Base-by-base conservation (phyloP, 2,329 filamentous ascomycete genomes). In the Dactylellina leptospora region DNA sequence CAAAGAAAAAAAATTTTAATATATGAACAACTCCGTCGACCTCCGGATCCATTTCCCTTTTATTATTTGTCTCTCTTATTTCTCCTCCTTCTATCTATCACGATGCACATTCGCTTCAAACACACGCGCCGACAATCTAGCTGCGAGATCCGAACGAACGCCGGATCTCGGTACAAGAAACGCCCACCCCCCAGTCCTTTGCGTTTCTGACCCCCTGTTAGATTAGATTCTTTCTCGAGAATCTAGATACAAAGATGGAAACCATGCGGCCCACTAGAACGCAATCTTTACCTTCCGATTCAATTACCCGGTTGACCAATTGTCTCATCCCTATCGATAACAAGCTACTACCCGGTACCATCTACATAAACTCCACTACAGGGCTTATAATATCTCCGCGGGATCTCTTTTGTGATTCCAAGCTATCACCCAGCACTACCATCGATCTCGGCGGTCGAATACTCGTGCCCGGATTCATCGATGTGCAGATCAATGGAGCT, bases 401-500 rank as follows among this genome's bases (percentile, higher is more conserved):
- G 77, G 82, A 84, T 36, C 82, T 83, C 33, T 89, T 89, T 78
- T 93, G 90, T 78, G 87, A 88, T 76, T 84, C 90, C 56, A 83
- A 87, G 47, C 82, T 85, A 59, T 82, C 88, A 1, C 91, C 93
- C 1, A 90, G 93, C 78, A 81, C 87, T 75, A 88, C 88, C 59
- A 84, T 96, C 76, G 87, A 97, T 77, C 86, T 97, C 1, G 86
- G 87, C 55, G 91, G 92, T 68, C 91, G 91, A 76, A 93, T 96
- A 75, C 79, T 97, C 18, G 87, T 90, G 0, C 92, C 93, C 0
- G 93, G 93, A 23, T 85, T 97, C 78, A 95, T 97, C 76, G 93
- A 97, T 75, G 89, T 90, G 56, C 93, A 97, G 80, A 87, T 97
- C 76, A 97, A 97, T 77, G 93, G 93, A 50, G 92, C 90, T 8